Evolutionary conservation across 441 rosid genomes (phyloP).

Genomic region (Erodium trifolium): DNA sequence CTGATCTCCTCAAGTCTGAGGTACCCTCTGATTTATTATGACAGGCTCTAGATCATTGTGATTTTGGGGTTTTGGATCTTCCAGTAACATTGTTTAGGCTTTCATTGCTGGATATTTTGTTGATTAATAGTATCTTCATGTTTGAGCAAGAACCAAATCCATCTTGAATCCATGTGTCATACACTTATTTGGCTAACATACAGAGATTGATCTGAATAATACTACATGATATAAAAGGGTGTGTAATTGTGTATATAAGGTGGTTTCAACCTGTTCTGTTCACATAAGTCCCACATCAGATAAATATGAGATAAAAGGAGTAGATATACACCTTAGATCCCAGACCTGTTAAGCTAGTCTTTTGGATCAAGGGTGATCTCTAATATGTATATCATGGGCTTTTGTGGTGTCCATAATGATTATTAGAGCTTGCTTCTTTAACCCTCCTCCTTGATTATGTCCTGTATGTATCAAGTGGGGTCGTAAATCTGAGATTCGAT

Average conservation of each 20-base stretch:
- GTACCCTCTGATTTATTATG: conserved; percentile 24
- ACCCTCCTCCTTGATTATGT: too few relatives aligned
- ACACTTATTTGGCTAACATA: not conserved
- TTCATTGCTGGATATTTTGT: not conserved
- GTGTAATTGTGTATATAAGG: too few relatives aligned
- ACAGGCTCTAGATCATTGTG: not conserved
- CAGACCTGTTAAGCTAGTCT: too few relatives aligned
- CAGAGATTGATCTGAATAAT: not conserved
- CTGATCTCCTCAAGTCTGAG: conserved; percentile 65
- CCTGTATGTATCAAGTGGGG: not conserved
- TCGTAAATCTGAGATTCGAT: not conserved
- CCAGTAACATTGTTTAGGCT: not conserved
- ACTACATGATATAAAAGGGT: not conserved
- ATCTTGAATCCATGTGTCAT: too few relatives aligned
- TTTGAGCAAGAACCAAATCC: not conserved
- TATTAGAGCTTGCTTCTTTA: too few relatives aligned
- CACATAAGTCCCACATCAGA: too few relatives aligned
- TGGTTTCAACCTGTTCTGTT: too few relatives aligned
- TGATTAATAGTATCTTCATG: not conserved
- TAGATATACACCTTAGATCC: too few relatives aligned
- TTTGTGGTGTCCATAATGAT: too few relatives aligned
- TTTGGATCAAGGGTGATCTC: too few relatives aligned
- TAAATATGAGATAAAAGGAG: too few relatives aligned
- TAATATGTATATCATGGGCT: too few relatives aligned
- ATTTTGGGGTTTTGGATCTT: not conserved